Conservation (phyloP, 345 rosid genomes). For the Salix dunnii region DNA sequence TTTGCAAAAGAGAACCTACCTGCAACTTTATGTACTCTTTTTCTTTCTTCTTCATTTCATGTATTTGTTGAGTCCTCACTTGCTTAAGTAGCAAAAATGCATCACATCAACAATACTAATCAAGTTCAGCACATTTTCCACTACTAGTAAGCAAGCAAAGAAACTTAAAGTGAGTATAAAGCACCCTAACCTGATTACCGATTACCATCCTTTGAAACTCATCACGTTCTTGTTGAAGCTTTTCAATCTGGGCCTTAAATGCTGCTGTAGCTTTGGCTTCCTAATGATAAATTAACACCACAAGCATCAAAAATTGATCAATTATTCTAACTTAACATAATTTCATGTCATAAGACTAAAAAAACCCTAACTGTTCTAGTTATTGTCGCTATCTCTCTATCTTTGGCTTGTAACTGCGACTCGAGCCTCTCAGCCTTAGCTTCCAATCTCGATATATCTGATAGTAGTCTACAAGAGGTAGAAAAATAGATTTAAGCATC, state of each 20-base stretch:
- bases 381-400: slow-evolving; percentile 88
- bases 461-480: slow-evolving; percentile 42
- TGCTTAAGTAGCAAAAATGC: slow-evolving; percentile 51
- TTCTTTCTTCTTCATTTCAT: slow-evolving; percentile 95
- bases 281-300: slow-evolving; percentile 29
- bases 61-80: slow-evolving; percentile 95
- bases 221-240: slow-evolving; percentile 89
- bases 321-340: background rate
- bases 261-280: slow-evolving; percentile 88
- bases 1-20: slow-evolving; percentile 34
- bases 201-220: slow-evolving; percentile 98
- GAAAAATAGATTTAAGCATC: background rate
- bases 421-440: slow-evolving; percentile 94
- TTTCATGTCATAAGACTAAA: slow-evolving; percentile 1
- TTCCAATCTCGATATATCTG: slow-evolving; percentile 84
- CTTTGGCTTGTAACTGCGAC: slow-evolving; percentile 70
- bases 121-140: slow-evolving; percentile 11
- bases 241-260: slow-evolving; percentile 82
- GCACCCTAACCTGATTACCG: slow-evolving; percentile 71
- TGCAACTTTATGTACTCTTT: slow-evolving; percentile 95
- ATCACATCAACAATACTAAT: slow-evolving; percentile 10
- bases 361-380: slow-evolving; percentile 68
- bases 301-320: slow-evolving; percentile 11
- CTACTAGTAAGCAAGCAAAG: background rate
- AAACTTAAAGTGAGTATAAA: background rate